Evolutionary conservation across 352 stramenopile species (phyloP).

Genomic region (Phytophthora multivora): DNA sequence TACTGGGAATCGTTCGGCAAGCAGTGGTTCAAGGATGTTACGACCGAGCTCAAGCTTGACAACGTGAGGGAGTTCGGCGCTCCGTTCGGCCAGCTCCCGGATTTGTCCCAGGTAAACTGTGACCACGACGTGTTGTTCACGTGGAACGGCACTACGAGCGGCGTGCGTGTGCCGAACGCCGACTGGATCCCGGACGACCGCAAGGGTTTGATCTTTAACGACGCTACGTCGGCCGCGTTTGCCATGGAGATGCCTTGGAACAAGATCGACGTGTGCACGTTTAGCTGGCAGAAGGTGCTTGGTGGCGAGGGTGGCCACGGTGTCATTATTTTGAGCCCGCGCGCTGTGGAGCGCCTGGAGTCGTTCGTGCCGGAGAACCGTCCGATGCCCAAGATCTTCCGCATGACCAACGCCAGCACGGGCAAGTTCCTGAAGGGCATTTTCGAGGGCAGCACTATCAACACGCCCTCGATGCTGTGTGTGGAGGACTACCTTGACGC

Average conservation of each 20-base stretch:
- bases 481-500: conserved; percentile 99
- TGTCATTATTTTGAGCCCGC: conserved; percentile 96
- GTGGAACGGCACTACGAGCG: conserved; percentile 99
- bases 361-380: conserved; percentile 86
- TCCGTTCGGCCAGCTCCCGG: conserved; percentile 96
- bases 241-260: conserved; percentile 98
- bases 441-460: conserved; percentile 99
- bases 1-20: conserved; percentile 98
- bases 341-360: conserved; percentile 97
- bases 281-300: conserved; percentile 99
- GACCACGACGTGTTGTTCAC: conserved; percentile 99
- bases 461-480: conserved; percentile 99
- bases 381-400: conserved; percentile 99
- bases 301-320: conserved; percentile 98
- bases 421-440: conserved; percentile 94
- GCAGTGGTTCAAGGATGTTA: conserved; percentile 96
- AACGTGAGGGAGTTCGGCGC: conserved; percentile 94
- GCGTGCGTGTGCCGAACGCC: conserved; percentile 94
- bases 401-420: conserved; percentile 95
- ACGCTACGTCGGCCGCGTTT: conserved; percentile 98
- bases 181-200: conserved; percentile 97
- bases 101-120: conserved; percentile 92
- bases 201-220: conserved; percentile 96
- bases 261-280: conserved; percentile 99
- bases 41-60: conserved; percentile 94